Conservation (phyloP, 2,329 filamentous ascomycete species). For the Aspergillus ibericus region DNA sequence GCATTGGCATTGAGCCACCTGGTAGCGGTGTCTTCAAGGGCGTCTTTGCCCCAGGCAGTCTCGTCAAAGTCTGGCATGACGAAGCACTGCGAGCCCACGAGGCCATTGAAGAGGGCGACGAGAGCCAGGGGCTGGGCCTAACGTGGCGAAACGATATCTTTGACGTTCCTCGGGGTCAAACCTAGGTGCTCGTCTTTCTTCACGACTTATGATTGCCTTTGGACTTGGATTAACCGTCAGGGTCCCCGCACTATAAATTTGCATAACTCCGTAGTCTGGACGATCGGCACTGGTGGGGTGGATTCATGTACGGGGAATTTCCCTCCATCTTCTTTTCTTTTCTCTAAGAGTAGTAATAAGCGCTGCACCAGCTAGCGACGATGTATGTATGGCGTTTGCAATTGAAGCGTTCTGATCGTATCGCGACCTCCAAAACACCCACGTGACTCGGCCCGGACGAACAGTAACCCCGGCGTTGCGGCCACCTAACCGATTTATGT, state of each 20-base stretch:
- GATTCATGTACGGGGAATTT: neutral
- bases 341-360: neutral
- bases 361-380: neutral
- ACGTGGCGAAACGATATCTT: conserved; percentile 88
- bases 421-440: neutral
- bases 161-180: conserved; percentile 41
- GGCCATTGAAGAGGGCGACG: conserved; percentile 68
- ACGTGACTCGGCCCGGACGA: conserved; percentile 20
- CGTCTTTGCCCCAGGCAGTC: conserved; percentile 82
- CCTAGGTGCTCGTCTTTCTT: neutral
- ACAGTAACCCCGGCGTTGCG: conserved; percentile 16
- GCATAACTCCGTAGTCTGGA: neutral
- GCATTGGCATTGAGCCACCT: conserved; percentile 67
- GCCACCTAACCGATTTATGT: conserved; percentile 28
- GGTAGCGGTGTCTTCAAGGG: conserved; percentile 71
- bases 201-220: neutral
- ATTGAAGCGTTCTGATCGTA: neutral
- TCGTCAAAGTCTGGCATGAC: conserved; percentile 87
- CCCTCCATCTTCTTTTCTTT: neutral
- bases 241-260: neutral
- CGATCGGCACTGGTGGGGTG: neutral
- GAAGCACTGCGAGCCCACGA: conserved; percentile 71
- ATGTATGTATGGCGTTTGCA: neutral
- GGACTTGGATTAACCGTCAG: neutral
- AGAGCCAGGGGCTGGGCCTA: conserved; percentile 51